These are phyloP conservation scores for Paraconiothyrium brasiliense DNA, from an alignment of 2,329 filamentous ascomycete genomes.

Conservation along the genomic window DNA sequence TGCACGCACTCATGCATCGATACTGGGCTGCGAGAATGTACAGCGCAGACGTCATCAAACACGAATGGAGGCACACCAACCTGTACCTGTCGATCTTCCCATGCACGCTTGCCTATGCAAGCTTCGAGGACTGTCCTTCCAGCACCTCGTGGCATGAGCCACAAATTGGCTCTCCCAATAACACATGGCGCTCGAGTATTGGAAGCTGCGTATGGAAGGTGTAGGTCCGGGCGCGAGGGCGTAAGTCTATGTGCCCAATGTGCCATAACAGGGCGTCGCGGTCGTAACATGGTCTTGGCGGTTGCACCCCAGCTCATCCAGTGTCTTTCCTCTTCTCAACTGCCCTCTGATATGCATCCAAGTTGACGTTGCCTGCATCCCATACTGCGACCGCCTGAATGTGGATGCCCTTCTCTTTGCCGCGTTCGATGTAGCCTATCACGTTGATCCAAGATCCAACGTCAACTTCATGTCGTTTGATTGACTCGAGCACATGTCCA, in stretches of 20 bases:
- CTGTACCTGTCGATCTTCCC: too few relatives aligned
- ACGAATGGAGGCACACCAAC: too few relatives aligned
- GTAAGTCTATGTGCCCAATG: neutral
- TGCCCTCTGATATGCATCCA: constrained; percentile 75
- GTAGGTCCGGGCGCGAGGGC: too few relatives aligned
- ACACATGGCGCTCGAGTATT: too few relatives aligned
- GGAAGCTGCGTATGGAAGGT: too few relatives aligned
- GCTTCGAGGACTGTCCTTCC: too few relatives aligned
- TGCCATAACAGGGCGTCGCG: neutral
- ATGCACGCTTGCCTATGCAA: too few relatives aligned
- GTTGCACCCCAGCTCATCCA: neutral
- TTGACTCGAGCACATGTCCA: constrained; percentile 71
- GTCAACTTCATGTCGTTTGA: constrained; percentile 70
- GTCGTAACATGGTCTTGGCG: neutral
- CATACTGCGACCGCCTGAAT: constrained; percentile 83
- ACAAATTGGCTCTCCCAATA: too few relatives aligned
- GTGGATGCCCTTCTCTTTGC: constrained; percentile 44
- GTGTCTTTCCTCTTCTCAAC: constrained; percentile 30
- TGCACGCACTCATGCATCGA: too few relatives aligned
- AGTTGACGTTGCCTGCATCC: constrained; percentile 75
- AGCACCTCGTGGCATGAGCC: too few relatives aligned
- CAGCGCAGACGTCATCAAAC: too few relatives aligned
- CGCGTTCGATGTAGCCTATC: constrained; percentile 74
- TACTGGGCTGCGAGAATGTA: too few relatives aligned
- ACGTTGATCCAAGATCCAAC: constrained; percentile 90